Conservation (phyloP, 805 yeast species). For the Candida takata region DNA sequence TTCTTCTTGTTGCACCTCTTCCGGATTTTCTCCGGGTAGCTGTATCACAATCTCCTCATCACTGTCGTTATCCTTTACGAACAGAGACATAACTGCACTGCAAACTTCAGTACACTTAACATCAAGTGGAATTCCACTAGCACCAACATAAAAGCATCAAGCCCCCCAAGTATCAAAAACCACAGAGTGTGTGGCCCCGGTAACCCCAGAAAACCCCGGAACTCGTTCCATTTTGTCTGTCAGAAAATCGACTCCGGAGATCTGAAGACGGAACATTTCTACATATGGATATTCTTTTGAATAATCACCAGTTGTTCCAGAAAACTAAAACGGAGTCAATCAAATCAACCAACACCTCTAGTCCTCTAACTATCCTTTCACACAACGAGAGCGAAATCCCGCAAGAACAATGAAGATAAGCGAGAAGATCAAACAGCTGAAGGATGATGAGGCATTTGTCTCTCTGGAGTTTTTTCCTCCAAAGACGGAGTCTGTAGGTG, state of each 20-base stretch:
- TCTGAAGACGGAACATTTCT: no score
- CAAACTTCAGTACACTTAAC: no score
- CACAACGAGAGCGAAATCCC: not conserved
- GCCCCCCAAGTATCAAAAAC: no score
- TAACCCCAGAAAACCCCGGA: no score
- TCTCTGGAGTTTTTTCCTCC: slow-evolving; percentile 98
- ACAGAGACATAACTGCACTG: slow-evolving; percentile 14
- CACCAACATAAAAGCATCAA: not conserved
- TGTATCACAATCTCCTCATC: slow-evolving; percentile 5
- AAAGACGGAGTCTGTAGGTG: slow-evolving; percentile 63
- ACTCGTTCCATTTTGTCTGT: no score
- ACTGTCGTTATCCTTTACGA: slow-evolving; percentile 30
- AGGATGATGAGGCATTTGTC: slow-evolving; percentile 53
- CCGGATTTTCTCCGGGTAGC: slow-evolving; percentile 6
- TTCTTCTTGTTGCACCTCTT: slow-evolving; percentile 33
- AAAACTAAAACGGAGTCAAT: no score
- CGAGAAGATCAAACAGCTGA: slow-evolving; percentile 45
- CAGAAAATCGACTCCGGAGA: no score
- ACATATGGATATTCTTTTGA: no score
- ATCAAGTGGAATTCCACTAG: not conserved
- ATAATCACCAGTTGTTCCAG: no score
- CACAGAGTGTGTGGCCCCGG: no score
- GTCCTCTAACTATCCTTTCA: no score
- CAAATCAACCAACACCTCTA: no score
- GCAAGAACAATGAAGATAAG: slow-evolving; percentile 29